Evolutionary conservation across 768 basidiomycete genomes (phyloP).

Genomic region (Glaciozyma antarctica): DNA sequence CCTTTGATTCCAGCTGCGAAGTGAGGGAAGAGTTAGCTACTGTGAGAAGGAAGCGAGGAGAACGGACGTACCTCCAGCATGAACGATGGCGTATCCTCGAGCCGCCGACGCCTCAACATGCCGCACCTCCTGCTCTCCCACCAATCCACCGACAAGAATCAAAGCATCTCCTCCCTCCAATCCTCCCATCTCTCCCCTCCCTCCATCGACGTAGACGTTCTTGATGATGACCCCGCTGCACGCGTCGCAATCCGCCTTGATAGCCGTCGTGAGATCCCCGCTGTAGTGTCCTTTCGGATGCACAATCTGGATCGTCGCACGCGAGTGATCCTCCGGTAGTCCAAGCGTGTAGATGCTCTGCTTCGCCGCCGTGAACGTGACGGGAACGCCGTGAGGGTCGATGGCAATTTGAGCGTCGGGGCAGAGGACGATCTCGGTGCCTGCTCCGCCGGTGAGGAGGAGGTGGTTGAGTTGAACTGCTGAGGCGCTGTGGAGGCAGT

Average conservation of each 20-base stretch:
- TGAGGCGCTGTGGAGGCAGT: conserved; percentile 19
- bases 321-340: conserved; percentile 19
- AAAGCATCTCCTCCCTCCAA: conserved; percentile 27
- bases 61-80: conserved; percentile 8
- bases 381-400: conserved; percentile 17
- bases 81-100: conserved; percentile 21
- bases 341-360: conserved; percentile 21
- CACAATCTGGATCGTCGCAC: conserved; percentile 23
- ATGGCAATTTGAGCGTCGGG: conserved; percentile 17
- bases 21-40: background rate
- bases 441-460: conserved; percentile 15
- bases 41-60: background rate
- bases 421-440: conserved; percentile 15
- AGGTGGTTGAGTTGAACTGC: conserved; percentile 20
- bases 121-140: conserved; percentile 18
- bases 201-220: conserved; percentile 25
- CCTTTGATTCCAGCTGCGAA: conserved; percentile 10
- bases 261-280: conserved; percentile 25
- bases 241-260: conserved; percentile 17
- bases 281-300: conserved; percentile 1
- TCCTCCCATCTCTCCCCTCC: conserved; percentile 12
- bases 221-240: conserved; percentile 8
- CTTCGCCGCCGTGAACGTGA: conserved; percentile 24
- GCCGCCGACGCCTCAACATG: conserved; percentile 21
- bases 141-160: conserved; percentile 18